Conservation (phyloP, 768 basidiomycete genomes). For the Clathrus columnatus region DNA sequence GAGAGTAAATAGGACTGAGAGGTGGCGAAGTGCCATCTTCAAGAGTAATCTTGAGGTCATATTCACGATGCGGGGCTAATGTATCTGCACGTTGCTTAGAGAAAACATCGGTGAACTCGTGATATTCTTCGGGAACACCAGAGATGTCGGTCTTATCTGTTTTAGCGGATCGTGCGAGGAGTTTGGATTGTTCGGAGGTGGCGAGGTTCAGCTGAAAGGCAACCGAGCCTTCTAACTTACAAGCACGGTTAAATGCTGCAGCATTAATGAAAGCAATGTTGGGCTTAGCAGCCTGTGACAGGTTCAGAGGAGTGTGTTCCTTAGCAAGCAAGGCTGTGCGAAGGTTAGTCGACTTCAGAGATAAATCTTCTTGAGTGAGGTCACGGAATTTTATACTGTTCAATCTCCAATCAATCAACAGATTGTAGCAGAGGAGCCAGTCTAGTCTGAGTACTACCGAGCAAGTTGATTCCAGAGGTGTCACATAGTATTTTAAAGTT, state of each 20-base stretch:
- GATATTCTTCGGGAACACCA: constrained; percentile 23
- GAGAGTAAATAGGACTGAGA: constrained; percentile 26
- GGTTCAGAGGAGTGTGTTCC: background rate
- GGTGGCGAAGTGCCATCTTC: constrained; percentile 21
- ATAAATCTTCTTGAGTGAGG: background rate
- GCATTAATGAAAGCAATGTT: constrained; percentile 11
- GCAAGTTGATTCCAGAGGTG: background rate
- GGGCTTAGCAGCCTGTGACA: background rate
- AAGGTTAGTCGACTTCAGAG: background rate
- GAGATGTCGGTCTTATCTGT: background rate
- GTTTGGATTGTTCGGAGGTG: background rate
- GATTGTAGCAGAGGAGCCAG: constrained; percentile 17
- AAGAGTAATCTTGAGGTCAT: constrained; percentile 30
- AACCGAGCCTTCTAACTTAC: background rate
- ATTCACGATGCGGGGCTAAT: constrained; percentile 27
- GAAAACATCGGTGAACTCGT: constrained; percentile 24
- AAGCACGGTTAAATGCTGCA: constrained; percentile 2
- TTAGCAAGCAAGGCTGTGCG: background rate
- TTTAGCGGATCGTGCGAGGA: background rate
- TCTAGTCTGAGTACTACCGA: constrained; percentile 12
- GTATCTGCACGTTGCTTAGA: constrained; percentile 17
- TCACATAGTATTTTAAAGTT: background rate
- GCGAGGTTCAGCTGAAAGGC: background rate
- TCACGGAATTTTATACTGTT: background rate
- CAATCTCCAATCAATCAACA: constrained; percentile 17